phyloP scores from a whole-genome alignment of 2,329 filamentous ascomycete genomes.

The Akanthomyces muscarius region DNA sequence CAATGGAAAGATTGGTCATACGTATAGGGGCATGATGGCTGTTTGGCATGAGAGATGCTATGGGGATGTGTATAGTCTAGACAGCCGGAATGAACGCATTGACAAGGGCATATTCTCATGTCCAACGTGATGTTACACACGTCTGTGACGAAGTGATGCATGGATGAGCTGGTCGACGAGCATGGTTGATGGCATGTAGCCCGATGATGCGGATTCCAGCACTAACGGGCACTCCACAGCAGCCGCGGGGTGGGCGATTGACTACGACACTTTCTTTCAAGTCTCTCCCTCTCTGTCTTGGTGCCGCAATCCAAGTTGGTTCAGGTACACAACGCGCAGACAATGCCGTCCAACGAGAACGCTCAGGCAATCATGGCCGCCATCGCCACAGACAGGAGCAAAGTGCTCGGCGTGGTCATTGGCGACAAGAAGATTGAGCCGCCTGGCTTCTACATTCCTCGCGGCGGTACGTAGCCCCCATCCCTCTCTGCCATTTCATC shows the following conservation, averaged over 20 bases:
- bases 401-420: slow-evolving; percentile 20
- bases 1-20: slow-evolving; percentile 17
- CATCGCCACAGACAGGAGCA: slow-evolving; percentile 19
- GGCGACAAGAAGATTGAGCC: slow-evolving; percentile 18
- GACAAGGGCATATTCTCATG: neutral
- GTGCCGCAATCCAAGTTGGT: neutral
- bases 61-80: slow-evolving; percentile 17
- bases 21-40: slow-evolving; percentile 18
- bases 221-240: neutral
- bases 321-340: neutral
- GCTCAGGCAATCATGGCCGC: slow-evolving; percentile 5
- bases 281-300: neutral
- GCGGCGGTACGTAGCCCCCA: neutral
- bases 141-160: neutral
- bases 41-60: slow-evolving; percentile 13
- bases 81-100: slow-evolving; percentile 19
- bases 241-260: neutral
- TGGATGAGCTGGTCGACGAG: too few relatives aligned
- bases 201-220: neutral
- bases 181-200: neutral
- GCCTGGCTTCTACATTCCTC: slow-evolving; percentile 19
- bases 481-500: too few relatives aligned
- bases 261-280: neutral
- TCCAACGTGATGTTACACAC: neutral
- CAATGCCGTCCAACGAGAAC: slow-evolving; percentile 11